Conservation (phyloP, 139 green algal species). For the Astrephomene gubernaculifera region DNA sequence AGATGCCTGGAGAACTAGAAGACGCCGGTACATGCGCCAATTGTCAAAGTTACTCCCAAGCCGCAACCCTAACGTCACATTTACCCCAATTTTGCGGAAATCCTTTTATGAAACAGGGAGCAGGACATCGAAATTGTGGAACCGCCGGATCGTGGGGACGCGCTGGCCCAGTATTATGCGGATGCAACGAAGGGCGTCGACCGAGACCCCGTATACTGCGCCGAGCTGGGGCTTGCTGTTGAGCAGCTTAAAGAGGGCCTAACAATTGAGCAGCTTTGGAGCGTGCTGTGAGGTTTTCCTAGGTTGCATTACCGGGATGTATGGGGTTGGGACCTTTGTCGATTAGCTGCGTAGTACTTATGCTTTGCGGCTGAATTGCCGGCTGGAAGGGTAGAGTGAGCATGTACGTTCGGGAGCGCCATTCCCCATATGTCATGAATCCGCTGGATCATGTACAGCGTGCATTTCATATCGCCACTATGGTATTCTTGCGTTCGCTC, state of each 20-base stretch:
- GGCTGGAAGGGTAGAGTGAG: too few relatives aligned
- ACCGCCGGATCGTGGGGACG: constrained; percentile 51
- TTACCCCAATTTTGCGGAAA: too few relatives aligned
- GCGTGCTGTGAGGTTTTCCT: constrained; percentile 61
- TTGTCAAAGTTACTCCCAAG: not conserved
- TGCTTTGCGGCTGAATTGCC: too few relatives aligned
- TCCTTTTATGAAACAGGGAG: constrained; percentile 51
- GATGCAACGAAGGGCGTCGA: constrained; percentile 58
- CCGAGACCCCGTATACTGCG: constrained; percentile 65
- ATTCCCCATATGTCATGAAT: too few relatives aligned
- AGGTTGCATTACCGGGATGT: too few relatives aligned
- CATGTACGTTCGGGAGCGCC: too few relatives aligned
- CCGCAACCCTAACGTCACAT: not conserved
- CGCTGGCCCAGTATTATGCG: constrained; percentile 74
- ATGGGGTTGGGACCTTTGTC: too few relatives aligned
- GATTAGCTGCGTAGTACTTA: too few relatives aligned
- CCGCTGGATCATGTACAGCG: too few relatives aligned
- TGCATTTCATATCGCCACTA: too few relatives aligned
- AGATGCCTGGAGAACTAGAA: not conserved
- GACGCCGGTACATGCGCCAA: not conserved
- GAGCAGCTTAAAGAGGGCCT: constrained; percentile 69
- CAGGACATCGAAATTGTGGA: constrained; percentile 76
- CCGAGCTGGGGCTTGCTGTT: constrained; percentile 75
- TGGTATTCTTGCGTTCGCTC: too few relatives aligned
- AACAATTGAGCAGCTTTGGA: constrained; percentile 77